phyloP scores from a whole-genome alignment of 2,329 filamentous ascomycete genomes.

The Ascocoryne sarcoides region DNA sequence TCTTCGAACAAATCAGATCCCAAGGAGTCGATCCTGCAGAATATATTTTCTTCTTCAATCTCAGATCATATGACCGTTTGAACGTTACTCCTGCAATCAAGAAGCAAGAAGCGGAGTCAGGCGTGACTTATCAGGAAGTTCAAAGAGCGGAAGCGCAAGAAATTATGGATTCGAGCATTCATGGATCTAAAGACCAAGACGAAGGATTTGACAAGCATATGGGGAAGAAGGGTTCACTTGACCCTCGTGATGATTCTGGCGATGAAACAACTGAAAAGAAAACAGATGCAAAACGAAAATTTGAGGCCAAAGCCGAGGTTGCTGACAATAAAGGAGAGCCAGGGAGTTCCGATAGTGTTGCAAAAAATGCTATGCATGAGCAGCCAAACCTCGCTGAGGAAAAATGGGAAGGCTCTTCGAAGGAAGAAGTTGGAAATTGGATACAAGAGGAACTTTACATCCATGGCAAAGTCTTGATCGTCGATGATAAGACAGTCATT shows the following conservation, averaged over 20 bases:
- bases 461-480: constrained; percentile 83
- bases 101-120: constrained; percentile 70
- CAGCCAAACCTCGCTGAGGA: constrained; percentile 57
- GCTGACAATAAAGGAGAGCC: constrained; percentile 23
- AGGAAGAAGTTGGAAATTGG: constrained; percentile 78
- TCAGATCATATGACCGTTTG: constrained; percentile 85
- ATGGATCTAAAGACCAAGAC: constrained; percentile 43
- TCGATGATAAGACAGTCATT: constrained; percentile 76
- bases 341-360: constrained; percentile 40
- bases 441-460: constrained; percentile 96
- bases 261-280: constrained; percentile 33
- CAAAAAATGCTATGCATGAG: constrained; percentile 75
- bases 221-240: constrained; percentile 32
- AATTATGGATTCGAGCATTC: constrained; percentile 68
- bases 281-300: constrained; percentile 41
- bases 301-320: constrained; percentile 39
- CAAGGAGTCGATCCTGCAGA: constrained; percentile 69
- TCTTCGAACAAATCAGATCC: constrained; percentile 67
- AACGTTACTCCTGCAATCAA: constrained; percentile 70
- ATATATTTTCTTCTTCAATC: constrained; percentile 88
- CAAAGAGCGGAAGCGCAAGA: constrained; percentile 84
- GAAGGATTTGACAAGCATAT: constrained; percentile 38
- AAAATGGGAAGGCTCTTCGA: constrained; percentile 62
- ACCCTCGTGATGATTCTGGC: constrained; percentile 25
- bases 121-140: constrained; percentile 75